Percentiles rank a stretch among this genome's conserved stretches.
Evolutionary conservation across 2,329 filamentous ascomycete species (phyloP).

Genomic region (Exophiala xenobiotica): DNA sequence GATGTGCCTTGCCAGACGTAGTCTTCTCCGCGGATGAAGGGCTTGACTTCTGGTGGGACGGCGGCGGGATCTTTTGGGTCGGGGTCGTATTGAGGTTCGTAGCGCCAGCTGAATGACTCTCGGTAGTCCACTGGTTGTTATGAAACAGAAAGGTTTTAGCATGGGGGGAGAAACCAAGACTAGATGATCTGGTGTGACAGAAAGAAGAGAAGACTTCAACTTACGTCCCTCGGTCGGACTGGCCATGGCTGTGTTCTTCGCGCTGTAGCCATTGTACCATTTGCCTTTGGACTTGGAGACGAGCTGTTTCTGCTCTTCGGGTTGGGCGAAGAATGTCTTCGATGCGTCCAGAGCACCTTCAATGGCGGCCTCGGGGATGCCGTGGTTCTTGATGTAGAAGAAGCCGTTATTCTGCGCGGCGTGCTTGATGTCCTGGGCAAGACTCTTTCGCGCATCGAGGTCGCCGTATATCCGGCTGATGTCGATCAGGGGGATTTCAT

Average conservation of each 20-base stretch:
- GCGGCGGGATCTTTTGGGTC: constrained; percentile 40
- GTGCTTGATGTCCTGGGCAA: constrained; percentile 44
- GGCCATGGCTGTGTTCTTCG: constrained; percentile 10
- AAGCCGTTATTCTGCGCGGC: constrained; percentile 53
- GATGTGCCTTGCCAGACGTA: constrained; percentile 55
- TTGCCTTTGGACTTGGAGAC: constrained; percentile 49
- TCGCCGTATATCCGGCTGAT: constrained; percentile 43
- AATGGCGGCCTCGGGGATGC: constrained; percentile 40
- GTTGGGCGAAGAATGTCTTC: constrained; percentile 46
- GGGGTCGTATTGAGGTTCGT: constrained; percentile 55
- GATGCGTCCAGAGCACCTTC: constrained; percentile 47
- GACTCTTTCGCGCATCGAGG: constrained; percentile 38
- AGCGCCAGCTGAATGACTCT: constrained; percentile 54
- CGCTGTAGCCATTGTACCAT: constrained; percentile 29
- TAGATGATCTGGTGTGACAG: not conserved
- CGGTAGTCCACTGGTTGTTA: constrained; percentile 44
- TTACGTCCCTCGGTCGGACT: constrained; percentile 19
- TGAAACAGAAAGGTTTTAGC: not conserved
- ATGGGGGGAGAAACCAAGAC: not conserved
- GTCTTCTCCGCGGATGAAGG: constrained; percentile 48
- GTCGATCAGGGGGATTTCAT: constrained; percentile 57
- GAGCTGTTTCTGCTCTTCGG: constrained; percentile 48
- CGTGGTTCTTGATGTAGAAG: constrained; percentile 51
- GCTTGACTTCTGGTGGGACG: constrained; percentile 46
- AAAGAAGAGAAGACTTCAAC: not conserved